Percentiles rank a stretch among this genome's conserved stretches.
phyloP scores from a whole-genome alignment of 108 stramenopile species.

The Cyclostephanos tholiformis region DNA sequence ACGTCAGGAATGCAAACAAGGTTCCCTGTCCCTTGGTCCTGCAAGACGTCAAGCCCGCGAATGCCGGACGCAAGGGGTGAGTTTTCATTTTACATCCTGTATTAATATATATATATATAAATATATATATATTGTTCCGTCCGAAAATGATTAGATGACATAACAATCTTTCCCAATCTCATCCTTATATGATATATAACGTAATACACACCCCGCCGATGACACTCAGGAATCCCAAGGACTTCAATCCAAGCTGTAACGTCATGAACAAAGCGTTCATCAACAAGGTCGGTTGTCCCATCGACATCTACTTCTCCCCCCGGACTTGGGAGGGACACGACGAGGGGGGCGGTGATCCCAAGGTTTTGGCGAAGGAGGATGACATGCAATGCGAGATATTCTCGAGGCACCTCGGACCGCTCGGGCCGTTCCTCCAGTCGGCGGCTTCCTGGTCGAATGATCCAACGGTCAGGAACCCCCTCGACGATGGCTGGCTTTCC shows the following conservation, averaged over 20 bases:
- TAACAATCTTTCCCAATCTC: too few relatives aligned
- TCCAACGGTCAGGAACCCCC: too few relatives aligned
- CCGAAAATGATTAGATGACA: too few relatives aligned
- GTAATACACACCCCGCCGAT: too few relatives aligned
- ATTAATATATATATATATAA: too few relatives aligned
- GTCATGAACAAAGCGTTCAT: slow-evolving; percentile 24
- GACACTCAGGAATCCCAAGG: slow-evolving; percentile 10
- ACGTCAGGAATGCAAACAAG: slow-evolving; percentile 26
- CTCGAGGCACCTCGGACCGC: slow-evolving; percentile 13
- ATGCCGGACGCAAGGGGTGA: neutral
- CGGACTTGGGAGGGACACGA: neutral
- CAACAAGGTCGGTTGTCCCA: slow-evolving; percentile 42
- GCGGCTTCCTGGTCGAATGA: neutral
- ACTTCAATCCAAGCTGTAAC: slow-evolving; percentile 27
- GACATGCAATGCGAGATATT: slow-evolving; percentile 16
- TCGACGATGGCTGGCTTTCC: slow-evolving; percentile 9
- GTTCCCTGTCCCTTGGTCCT: slow-evolving; percentile 14
- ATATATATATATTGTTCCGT: too few relatives aligned
- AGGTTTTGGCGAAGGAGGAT: neutral
- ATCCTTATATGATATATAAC: too few relatives aligned
- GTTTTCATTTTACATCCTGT: too few relatives aligned
- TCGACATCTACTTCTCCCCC: slow-evolving; percentile 36
- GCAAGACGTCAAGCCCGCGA: neutral
- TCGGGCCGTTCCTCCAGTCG: neutral
- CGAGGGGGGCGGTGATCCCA: too few relatives aligned